Evolutionary conservation across 2,329 filamentous ascomycete genomes (phyloP), one percentile per base, ranked within the genome.

Genomic region (Calonectria montana): DNA sequence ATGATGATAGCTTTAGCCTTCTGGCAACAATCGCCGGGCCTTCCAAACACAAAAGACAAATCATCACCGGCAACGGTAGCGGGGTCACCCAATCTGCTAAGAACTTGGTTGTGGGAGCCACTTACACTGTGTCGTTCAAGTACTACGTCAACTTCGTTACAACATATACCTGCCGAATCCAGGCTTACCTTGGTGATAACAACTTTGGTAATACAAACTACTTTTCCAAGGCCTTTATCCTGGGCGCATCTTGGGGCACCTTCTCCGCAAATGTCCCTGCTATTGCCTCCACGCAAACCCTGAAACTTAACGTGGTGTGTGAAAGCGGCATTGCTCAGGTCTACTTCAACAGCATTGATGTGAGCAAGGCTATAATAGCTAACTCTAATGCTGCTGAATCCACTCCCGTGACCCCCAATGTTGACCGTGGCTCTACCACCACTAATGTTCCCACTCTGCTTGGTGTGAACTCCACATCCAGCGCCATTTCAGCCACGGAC

Each of bases 101-200:
- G 48, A 23, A 13, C 18, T 41, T 68, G 5, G 27, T 23, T 3
- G 35, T 21, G 6, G 65, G 65, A 5, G 29, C 55, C 18, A 48
- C 55, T 9, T 68, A 68, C 65, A 39, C 55, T 7, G 43, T 62
- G 4, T 29, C 37, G 35, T 62, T 62, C 43, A 37, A 62, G 27
- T 63, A 68, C 35, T 27, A 23, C 13, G 31, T 62, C 10, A 48
- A 53, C 31, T 68, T 53, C 41, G 12, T 12, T 16, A 59, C 39
- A 12, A 35, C 31, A 35, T 39, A 63, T 31, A 43, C 43, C 6
- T 68, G 65, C 45, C 43, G 45, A 7, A 41, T 68, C 35, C 55
- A 47, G 9, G 65, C 43, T 31, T 62, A 62, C 43, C 48, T 61
- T 25, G 55, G 35, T 10, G 13, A 2, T 41, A 39, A 43, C 45